A percentile compares a stretch with the other conserved stretches of the same genome.
Conservation (phyloP, 2,329 filamentous ascomycete genomes). For the Ophiostoma piceae region DNA sequence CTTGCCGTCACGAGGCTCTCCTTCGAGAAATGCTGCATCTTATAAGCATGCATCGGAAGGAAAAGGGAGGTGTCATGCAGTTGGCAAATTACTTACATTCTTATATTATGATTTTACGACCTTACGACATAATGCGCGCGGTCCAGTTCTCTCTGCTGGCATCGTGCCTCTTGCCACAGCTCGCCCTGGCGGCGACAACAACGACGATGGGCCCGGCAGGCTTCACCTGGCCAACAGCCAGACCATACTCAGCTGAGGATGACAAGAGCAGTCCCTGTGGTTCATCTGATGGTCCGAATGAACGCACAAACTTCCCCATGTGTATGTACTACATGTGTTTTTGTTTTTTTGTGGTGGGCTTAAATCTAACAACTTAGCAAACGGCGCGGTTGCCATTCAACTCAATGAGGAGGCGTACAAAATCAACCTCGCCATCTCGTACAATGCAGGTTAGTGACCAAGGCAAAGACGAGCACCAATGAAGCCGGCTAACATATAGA, state of each 20-base stretch:
- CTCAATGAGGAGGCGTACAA: too few species aligned
- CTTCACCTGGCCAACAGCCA: not conserved
- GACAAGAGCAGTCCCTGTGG: not conserved
- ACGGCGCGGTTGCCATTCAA: too few species aligned
- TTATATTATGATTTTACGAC: not conserved
- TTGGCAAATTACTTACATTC: not conserved
- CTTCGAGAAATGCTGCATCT: not conserved
- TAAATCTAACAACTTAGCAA: too few species aligned
- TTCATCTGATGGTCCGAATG: not conserved
- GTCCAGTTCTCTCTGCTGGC: not conserved
- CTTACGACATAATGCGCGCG: not conserved
- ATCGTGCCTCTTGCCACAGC: not conserved
- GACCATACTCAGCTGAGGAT: not conserved
- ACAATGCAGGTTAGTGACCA: too few species aligned
- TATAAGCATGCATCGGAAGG: not conserved
- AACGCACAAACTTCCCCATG: not conserved
- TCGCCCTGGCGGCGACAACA: not conserved
- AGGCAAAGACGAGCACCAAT: too few species aligned
- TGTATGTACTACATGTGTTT: too few species aligned
- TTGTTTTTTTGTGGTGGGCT: too few species aligned
- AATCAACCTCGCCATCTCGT: too few species aligned
- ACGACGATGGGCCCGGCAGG: not conserved
- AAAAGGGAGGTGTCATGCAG: not conserved
- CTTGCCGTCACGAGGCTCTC: not conserved
- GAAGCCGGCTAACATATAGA: too few species aligned